A percentile compares a stretch with the other conserved stretches of the same genome.
Evolutionary conservation across 176 grass and related monocot species (phyloP).

Genomic region (Avena eriantha): DNA sequence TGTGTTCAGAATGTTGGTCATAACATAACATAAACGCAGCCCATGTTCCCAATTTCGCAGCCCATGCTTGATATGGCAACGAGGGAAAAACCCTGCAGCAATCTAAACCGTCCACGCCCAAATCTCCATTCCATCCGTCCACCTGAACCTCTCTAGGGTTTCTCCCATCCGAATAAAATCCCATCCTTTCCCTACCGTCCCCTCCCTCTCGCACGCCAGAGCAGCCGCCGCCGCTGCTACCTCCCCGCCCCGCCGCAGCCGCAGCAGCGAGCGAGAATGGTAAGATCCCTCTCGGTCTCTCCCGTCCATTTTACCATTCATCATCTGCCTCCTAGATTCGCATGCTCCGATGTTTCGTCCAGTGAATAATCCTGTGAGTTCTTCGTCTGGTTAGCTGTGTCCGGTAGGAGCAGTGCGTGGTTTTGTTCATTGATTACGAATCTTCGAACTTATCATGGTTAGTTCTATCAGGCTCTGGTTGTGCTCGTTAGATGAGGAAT

Average conservation of each 20-base stretch:
- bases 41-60: not conserved
- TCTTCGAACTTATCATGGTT: not conserved
- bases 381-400: not conserved
- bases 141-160: conserved; percentile 4
- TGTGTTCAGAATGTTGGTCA: not conserved
- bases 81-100: not conserved
- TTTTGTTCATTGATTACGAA: not conserved
- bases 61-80: not conserved
- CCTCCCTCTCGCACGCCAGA: not conserved
- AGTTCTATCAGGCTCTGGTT: not conserved
- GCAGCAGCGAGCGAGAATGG: conserved; percentile 13
- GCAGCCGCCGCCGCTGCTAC: conserved; percentile 11
- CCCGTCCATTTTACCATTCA: not conserved
- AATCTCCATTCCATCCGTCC: not conserved
- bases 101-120: conserved; percentile 11
- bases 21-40: not conserved
- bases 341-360: not conserved
- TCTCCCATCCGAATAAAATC: not conserved
- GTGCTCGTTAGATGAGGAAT: not conserved
- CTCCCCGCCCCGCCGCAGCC: not conserved
- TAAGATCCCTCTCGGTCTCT: not conserved
- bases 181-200: not conserved
- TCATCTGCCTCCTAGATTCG: not conserved
- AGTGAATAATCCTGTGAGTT: not conserved
- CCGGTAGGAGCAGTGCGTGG: not conserved